Percentiles rank a stretch among this genome's conserved stretches.
Conservation (phyloP, 768 basidiomycete species). For the Collybia nuda region DNA sequence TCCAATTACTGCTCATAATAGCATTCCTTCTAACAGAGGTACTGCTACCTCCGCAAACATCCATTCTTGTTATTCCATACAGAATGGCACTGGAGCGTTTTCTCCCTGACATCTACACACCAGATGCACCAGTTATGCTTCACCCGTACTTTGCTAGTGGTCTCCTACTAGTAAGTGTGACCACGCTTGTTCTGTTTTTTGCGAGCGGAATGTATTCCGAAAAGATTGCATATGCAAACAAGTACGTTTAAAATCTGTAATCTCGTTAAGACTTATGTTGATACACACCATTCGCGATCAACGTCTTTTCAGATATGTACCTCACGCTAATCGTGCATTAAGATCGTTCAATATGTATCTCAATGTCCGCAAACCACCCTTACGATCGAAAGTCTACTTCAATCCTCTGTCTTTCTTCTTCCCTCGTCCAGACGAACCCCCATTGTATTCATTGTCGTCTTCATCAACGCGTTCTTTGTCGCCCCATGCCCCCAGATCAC, state of each 20-base stretch:
- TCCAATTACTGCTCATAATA: slow-evolving; percentile 66
- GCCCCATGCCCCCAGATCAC: slow-evolving; percentile 27
- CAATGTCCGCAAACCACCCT: slow-evolving; percentile 83
- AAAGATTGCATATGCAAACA: slow-evolving; percentile 95
- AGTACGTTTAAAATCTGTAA: slow-evolving; percentile 49
- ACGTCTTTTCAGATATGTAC: slow-evolving; percentile 75
- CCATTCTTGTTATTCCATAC: slow-evolving; percentile 66
- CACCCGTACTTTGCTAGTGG: slow-evolving; percentile 80
- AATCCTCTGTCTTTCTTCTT: slow-evolving; percentile 64
- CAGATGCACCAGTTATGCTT: slow-evolving; percentile 41
- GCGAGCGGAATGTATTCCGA: slow-evolving; percentile 96
- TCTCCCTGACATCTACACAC: slow-evolving; percentile 51
- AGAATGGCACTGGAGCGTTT: slow-evolving; percentile 44
- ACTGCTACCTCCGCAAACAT: slow-evolving; percentile 59
- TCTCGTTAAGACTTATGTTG: background rate
- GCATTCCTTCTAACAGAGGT: slow-evolving; percentile 76
- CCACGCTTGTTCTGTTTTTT: slow-evolving; percentile 92
- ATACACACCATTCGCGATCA: background rate
- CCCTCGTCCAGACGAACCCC: slow-evolving; percentile 34
- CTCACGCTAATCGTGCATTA: slow-evolving; percentile 90
- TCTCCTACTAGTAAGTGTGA: slow-evolving; percentile 82
- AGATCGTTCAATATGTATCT: slow-evolving; percentile 96
- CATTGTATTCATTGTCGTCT: slow-evolving; percentile 18
- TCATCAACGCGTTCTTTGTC: slow-evolving; percentile 25
- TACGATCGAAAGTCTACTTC: slow-evolving; percentile 56